These are phyloP conservation scores for Talaromyces sp. DNA, from an alignment of 2,329 filamentous ascomycete species.

Conservation along the genomic window DNA sequence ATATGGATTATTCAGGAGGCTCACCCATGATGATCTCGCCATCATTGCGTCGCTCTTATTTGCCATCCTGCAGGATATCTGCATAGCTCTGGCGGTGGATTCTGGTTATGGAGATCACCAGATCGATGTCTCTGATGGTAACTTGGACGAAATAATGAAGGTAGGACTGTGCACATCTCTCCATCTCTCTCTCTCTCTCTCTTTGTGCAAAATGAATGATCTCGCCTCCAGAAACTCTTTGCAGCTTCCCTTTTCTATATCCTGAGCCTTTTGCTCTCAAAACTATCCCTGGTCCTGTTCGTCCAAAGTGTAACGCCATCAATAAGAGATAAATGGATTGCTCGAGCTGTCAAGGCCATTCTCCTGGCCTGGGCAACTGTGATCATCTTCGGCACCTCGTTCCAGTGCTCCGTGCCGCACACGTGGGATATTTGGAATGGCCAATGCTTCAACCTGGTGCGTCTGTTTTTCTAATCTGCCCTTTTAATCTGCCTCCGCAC, in stretches of 20 bases:
- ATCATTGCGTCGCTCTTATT: conserved; percentile 26
- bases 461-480: neutral
- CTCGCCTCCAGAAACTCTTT: conserved; percentile 24
- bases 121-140: conserved; percentile 16
- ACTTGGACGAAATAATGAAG: conserved; percentile 26
- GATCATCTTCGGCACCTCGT: conserved; percentile 23
- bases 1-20: conserved; percentile 24
- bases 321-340: conserved; percentile 23
- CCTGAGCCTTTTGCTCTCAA: conserved; percentile 26
- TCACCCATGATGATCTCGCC: conserved; percentile 27
- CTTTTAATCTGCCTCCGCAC: neutral
- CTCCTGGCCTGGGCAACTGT: conserved; percentile 23
- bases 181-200: neutral
- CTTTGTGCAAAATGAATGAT: conserved; percentile 6
- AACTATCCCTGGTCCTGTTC: conserved; percentile 28
- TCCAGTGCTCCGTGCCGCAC: conserved; percentile 24
- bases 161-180: conserved; percentile 18
- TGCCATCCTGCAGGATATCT: conserved; percentile 23
- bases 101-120: conserved; percentile 28
- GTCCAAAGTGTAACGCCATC: conserved; percentile 26
- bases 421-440: conserved; percentile 26
- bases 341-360: conserved; percentile 20
- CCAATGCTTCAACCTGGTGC: conserved; percentile 25
- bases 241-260: conserved; percentile 25
- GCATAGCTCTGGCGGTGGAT: conserved; percentile 25